A percentile compares a stretch with the other conserved stretches of the same genome.
Conservation (phyloP, 371 early-diverging fungal species). For the Lichtheimia ramosa region DNA sequence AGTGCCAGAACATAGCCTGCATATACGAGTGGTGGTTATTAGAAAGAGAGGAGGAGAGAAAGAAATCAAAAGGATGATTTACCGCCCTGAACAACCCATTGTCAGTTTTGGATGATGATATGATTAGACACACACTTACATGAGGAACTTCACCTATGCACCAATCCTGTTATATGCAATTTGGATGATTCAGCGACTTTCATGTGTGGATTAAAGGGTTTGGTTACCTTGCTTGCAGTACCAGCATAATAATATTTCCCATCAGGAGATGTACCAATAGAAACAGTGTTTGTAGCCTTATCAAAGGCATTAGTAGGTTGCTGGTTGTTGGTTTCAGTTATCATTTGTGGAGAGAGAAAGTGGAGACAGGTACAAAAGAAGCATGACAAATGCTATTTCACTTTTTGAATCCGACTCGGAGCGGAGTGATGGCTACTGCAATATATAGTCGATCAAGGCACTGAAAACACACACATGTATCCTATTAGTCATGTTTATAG, state of each 20-base stretch:
- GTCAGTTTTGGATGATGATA: no score
- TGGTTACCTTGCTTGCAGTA: slow-evolving; percentile 14
- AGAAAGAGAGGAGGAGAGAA: not conserved
- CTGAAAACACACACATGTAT: no score
- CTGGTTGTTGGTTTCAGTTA: not conserved
- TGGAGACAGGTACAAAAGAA: no score
- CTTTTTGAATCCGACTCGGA: no score
- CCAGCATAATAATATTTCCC: slow-evolving; percentile 20
- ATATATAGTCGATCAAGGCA: no score
- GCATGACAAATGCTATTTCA: no score
- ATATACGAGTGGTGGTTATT: not conserved
- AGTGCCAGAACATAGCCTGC: slow-evolving; percentile 34
- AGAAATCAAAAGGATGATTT: not conserved
- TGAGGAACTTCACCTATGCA: slow-evolving; percentile 42
- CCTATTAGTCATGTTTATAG: no score
- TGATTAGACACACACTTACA: slow-evolving; percentile 20
- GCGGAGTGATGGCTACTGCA: no score
- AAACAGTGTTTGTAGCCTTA: slow-evolving; percentile 16
- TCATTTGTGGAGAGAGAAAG: no score
- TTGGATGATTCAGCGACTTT: no score
- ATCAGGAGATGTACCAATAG: slow-evolving; percentile 8
- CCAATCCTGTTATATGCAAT: slow-evolving; percentile 20
- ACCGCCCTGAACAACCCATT: no score
- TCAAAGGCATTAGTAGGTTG: slow-evolving; percentile 14
- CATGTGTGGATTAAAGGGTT: not conserved